A percentile compares a stretch with the other conserved stretches of the same genome.
Evolutionary conservation across 202 grass and related monocot species (phyloP).

Genomic region (Zizania palustris): DNA sequence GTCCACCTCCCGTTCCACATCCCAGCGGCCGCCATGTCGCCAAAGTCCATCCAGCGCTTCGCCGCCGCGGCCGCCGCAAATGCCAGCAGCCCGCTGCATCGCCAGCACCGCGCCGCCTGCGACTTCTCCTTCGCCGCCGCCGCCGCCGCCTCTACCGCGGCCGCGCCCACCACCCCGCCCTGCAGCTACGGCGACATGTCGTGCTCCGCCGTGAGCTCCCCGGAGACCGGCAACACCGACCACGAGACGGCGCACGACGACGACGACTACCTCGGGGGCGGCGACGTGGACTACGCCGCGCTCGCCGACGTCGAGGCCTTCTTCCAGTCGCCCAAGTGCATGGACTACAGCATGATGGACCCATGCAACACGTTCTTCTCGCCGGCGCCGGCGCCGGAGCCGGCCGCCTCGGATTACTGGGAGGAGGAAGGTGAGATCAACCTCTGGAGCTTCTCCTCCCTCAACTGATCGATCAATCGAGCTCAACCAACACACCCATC

Average conservation of each 20-base stretch:
- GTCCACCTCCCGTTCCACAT: conserved; percentile 65
- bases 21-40: conserved; percentile 67
- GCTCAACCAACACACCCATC: background rate
- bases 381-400: conserved; percentile 49
- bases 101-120: background rate
- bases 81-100: conserved; percentile 31
- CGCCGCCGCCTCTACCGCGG: background rate
- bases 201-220: conserved; percentile 38
- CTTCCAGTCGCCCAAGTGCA: conserved; percentile 97
- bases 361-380: conserved; percentile 72
- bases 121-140: background rate
- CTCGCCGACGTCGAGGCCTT: conserved; percentile 78
- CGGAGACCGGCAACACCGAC: conserved; percentile 36
- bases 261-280: background rate
- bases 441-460: conserved; percentile 86
- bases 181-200: conserved; percentile 30
- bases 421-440: conserved; percentile 77
- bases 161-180: conserved; percentile 1
- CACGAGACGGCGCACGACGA: background rate
- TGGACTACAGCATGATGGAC: conserved; percentile 82
- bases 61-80: conserved; percentile 71
- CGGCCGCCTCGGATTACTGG: conserved; percentile 42
- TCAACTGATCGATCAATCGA: conserved; percentile 32
- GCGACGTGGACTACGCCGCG: conserved; percentile 44
- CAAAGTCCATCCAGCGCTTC: conserved; percentile 91